Evolutionary conservation across 768 basidiomycete species (phyloP).

Genomic region (Russula olivacea): DNA sequence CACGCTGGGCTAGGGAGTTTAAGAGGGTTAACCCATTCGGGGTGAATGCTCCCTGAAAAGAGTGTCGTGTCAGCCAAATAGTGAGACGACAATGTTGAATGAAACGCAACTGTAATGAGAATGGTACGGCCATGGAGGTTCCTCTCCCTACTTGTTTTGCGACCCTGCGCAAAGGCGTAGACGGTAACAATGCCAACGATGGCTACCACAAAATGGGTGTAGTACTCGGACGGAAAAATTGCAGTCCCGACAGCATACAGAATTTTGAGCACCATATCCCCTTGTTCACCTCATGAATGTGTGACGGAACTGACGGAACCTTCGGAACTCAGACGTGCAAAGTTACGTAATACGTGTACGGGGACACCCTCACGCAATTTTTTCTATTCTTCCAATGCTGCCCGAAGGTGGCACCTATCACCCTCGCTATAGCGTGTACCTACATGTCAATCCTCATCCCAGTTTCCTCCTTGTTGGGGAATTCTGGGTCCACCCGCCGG

Average conservation of each 20-base stretch:
- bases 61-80: background rate
- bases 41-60: constrained; percentile 62
- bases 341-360: background rate
- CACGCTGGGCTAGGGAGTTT: constrained; percentile 60
- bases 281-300: no score
- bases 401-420: background rate
- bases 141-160: constrained; percentile 64
- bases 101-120: constrained; percentile 56
- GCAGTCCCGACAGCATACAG: constrained; percentile 36
- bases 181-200: constrained; percentile 43
- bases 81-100: background rate
- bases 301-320: no score
- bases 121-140: constrained; percentile 68
- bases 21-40: constrained; percentile 64
- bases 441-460: constrained; percentile 63
- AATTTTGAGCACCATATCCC: constrained; percentile 50
- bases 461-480: constrained; percentile 80
- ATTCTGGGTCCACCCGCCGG: constrained; percentile 85
- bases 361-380: no score
- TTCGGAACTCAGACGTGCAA: no score
- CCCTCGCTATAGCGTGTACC: background rate
- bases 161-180: constrained; percentile 60
- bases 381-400: background rate
- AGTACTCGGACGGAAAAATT: constrained; percentile 54
- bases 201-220: constrained; percentile 44